phyloP scores from a whole-genome alignment of 2,329 filamentous ascomycete species.

The Pseudovirgaria hyperparasitica region DNA sequence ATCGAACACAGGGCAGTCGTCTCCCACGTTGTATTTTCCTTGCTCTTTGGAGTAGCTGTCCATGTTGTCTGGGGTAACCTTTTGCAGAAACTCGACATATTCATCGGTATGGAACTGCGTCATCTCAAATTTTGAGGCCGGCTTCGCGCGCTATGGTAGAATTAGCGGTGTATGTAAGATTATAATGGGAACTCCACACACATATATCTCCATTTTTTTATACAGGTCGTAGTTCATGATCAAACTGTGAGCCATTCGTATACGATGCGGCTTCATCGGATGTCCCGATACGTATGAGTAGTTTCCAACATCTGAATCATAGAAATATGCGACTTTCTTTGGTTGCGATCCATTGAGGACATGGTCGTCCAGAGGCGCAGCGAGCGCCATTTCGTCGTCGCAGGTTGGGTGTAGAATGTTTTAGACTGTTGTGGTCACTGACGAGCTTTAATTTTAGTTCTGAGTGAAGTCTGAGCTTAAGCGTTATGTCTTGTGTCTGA shows the following conservation, averaged over 20 bases:
- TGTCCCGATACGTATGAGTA: constrained; percentile 81
- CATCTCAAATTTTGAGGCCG: constrained; percentile 57
- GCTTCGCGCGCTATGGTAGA: constrained; percentile 24
- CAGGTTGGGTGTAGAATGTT: constrained; percentile 1
- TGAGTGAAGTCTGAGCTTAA: no score
- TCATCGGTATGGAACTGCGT: constrained; percentile 63
- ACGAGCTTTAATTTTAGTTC: no score
- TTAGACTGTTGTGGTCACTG: no score
- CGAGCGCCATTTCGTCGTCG: constrained; percentile 6
- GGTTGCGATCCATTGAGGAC: constrained; percentile 9
- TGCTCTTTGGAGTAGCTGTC: constrained; percentile 85
- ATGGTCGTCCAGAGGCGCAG: constrained; percentile 6
- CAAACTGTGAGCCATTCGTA: constrained; percentile 51
- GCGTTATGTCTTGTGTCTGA: no score
- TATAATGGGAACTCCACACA: constrained; percentile 26
- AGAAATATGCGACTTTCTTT: constrained; percentile 94
- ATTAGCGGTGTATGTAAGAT: constrained; percentile 7
- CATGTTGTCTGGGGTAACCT: constrained; percentile 98
- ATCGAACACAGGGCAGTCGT: constrained; percentile 52
- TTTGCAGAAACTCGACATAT: constrained; percentile 61
- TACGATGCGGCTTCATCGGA: constrained; percentile 56
- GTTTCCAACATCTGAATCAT: constrained; percentile 95
- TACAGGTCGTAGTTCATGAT: constrained; percentile 65
- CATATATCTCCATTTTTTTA: constrained; percentile 61
- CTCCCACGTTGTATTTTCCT: constrained; percentile 59